These are phyloP conservation scores for Scedosporium boydii DNA, from an alignment of 2,329 filamentous ascomycete genomes.

Conservation along the genomic window DNA sequence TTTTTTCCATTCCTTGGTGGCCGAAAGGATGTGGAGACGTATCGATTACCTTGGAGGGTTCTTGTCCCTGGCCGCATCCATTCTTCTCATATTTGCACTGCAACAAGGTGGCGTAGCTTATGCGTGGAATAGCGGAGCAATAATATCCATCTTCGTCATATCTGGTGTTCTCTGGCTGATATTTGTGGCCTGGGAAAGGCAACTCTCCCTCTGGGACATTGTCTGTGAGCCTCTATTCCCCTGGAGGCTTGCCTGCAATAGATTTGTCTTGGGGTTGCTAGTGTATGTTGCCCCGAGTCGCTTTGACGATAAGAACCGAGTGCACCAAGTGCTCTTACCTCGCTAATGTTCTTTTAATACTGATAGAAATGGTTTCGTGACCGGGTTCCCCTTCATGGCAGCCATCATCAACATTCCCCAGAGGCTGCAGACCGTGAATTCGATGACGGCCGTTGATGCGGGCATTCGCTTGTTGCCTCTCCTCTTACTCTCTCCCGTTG, in stretches of 20 bases:
- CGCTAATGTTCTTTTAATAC: background rate
- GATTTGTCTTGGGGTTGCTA: conserved; percentile 10
- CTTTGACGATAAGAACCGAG: background rate
- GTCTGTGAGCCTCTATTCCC: conserved; percentile 14
- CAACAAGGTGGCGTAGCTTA: conserved; percentile 32
- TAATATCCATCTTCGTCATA: conserved; percentile 20
- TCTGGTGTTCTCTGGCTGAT: background rate
- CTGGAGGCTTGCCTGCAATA: conserved; percentile 13
- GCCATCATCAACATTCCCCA: conserved; percentile 11
- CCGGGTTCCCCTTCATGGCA: background rate
- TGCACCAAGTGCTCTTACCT: background rate
- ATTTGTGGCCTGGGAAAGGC: background rate
- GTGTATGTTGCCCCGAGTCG: conserved; percentile 10
- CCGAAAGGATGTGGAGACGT: background rate
- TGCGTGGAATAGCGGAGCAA: conserved; percentile 28
- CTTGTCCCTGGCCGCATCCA: conserved; percentile 28
- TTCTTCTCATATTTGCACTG: conserved; percentile 35
- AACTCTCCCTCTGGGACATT: background rate
- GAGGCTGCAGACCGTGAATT: conserved; percentile 14
- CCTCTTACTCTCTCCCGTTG: background rate
- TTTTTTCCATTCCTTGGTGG: too few relatives aligned
- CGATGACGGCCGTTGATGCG: conserved; percentile 7
- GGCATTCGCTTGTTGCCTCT: conserved; percentile 12
- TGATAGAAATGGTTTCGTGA: background rate
- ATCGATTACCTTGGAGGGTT: conserved; percentile 16